A percentile compares a stretch with the other conserved stretches of the same genome.
Conservation (phyloP, 768 basidiomycete genomes). For the Pulveroboletus sp. region DNA sequence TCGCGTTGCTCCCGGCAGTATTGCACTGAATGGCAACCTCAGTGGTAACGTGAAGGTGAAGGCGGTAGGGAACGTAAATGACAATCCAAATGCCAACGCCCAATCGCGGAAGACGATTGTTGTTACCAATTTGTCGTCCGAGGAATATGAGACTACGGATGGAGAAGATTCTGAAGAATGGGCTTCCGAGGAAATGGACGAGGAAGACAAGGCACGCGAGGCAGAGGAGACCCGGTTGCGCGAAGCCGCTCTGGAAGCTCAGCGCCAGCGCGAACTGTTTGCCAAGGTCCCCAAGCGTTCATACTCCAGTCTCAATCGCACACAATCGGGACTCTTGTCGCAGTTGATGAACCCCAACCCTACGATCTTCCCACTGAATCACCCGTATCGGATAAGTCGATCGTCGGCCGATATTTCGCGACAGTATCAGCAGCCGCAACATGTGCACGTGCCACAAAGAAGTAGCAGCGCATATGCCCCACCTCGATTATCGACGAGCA, state of each 20-base stretch:
- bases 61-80: constrained; percentile 5
- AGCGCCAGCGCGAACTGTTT: constrained; percentile 64
- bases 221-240: constrained; percentile 34
- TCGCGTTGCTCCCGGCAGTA: background rate
- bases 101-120: constrained; percentile 43
- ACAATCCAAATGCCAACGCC: constrained; percentile 18
- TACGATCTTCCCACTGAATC: constrained; percentile 50
- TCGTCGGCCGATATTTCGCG: constrained; percentile 44
- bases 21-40: constrained; percentile 14
- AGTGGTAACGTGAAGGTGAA: constrained; percentile 15
- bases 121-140: constrained; percentile 42
- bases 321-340: constrained; percentile 56
- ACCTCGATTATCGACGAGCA: constrained; percentile 43
- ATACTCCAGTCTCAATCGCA: constrained; percentile 55
- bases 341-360: constrained; percentile 73
- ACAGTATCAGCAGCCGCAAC: constrained; percentile 22
- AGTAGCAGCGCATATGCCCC: constrained; percentile 31
- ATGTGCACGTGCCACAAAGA: constrained; percentile 24
- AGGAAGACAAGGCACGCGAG: constrained; percentile 33
- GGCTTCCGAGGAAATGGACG: constrained; percentile 54
- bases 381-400: constrained; percentile 54
- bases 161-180: constrained; percentile 51
- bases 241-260: constrained; percentile 59
- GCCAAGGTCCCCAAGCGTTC: constrained; percentile 65
- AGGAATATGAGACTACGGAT: constrained; percentile 52